Evolutionary conservation across 2,329 filamentous ascomycete species (phyloP).

Genomic region (Neurospora sp.): DNA sequence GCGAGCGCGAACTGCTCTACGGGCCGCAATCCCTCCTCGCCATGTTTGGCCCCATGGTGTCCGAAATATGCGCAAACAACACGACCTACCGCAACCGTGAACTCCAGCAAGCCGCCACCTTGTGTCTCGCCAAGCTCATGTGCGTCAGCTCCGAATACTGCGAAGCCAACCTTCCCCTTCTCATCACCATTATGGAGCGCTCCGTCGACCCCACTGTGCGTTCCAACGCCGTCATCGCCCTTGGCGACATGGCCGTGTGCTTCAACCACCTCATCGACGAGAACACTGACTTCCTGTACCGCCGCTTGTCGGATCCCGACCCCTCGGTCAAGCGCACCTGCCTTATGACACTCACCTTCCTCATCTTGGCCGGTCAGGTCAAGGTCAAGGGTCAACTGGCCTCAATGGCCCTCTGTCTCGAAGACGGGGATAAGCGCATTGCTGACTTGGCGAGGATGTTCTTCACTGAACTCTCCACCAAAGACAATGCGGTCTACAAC

Average conservation of each 20-base stretch:
- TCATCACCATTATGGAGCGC: conserved; percentile 96
- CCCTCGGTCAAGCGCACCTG: conserved; percentile 92
- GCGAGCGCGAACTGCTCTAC: conserved; percentile 75
- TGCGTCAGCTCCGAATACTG: conserved; percentile 96
- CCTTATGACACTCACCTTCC: conserved; percentile 94
- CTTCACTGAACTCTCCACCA: conserved; percentile 93
- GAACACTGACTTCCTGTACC: conserved; percentile 96
- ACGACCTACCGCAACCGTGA: conserved; percentile 83
- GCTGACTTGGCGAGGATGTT: conserved; percentile 95
- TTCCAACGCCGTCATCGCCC: conserved; percentile 91
- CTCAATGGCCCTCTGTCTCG: conserved; percentile 98
- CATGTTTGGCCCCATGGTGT: conserved; percentile 82
- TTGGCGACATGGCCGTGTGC: conserved; percentile 98
- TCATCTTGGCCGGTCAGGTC: conserved; percentile 94
- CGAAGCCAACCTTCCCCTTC: conserved; percentile 79
- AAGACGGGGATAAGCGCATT: conserved; percentile 91
- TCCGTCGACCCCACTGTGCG: conserved; percentile 87
- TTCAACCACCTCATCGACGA: conserved; percentile 99
- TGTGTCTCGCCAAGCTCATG: conserved; percentile 97
- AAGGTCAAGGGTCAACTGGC: conserved; percentile 98
- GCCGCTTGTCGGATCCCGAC: conserved; percentile 80
- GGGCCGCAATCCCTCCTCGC: conserved; percentile 77
- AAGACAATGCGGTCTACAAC: conserved; percentile 98
- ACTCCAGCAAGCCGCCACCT: conserved; percentile 82
- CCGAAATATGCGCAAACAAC: conserved; percentile 91